Conservation (phyloP, 345 rosid species). For the Bretschneidera sinensis region DNA sequence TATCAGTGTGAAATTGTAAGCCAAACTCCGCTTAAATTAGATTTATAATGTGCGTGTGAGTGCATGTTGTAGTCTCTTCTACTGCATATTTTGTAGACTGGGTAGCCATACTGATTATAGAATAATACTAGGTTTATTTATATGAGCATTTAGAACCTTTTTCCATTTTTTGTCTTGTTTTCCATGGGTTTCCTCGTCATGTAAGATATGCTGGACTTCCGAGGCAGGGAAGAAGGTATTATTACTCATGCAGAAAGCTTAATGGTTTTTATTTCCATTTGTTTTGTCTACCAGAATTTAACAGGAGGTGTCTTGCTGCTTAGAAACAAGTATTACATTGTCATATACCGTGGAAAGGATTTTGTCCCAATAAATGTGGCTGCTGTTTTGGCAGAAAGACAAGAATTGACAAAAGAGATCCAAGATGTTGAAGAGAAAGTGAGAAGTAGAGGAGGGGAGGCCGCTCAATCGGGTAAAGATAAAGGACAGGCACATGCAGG, state of each 20-base stretch:
- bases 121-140: background rate
- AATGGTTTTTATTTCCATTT: background rate
- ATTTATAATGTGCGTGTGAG: no score
- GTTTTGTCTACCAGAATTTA: constrained; percentile 43
- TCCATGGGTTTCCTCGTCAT: background rate
- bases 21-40: background rate
- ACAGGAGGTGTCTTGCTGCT: constrained; percentile 93
- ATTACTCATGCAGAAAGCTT: background rate
- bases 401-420: constrained; percentile 63
- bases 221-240: background rate
- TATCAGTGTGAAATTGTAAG: background rate
- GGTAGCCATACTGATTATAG: background rate
- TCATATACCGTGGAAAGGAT: constrained; percentile 96
- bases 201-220: background rate
- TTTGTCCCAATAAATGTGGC: constrained; percentile 88
- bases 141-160: background rate
- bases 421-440: constrained; percentile 84
- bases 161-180: background rate
- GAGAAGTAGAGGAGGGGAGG: constrained; percentile 43
- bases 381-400: constrained; percentile 78
- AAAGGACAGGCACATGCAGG: constrained; percentile 71
- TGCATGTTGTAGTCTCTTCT: no score
- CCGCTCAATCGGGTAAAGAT: constrained; percentile 41
- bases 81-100: no score
- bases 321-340: constrained; percentile 90